A percentile compares a stretch with the other conserved stretches of the same genome.
phyloP scores from a whole-genome alignment of 768 basidiomycete genomes.

The Tricholoma flavovirens region DNA sequence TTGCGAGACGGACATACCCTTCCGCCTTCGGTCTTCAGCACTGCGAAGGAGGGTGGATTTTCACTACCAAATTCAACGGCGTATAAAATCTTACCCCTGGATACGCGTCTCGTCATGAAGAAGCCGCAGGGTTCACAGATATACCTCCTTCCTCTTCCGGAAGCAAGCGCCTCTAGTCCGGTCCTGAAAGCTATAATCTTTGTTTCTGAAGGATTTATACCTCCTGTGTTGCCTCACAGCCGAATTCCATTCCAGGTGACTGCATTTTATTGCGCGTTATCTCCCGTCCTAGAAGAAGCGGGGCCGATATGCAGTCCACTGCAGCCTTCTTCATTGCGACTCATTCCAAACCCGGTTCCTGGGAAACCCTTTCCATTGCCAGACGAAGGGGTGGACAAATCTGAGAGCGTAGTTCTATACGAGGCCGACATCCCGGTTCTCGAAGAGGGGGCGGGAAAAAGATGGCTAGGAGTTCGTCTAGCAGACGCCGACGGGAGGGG shows the following conservation, averaged over 20 bases:
- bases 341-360: constrained; percentile 56
- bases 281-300: constrained; percentile 14
- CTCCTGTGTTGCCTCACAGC: constrained; percentile 44
- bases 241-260: constrained; percentile 39
- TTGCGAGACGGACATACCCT: constrained; percentile 54
- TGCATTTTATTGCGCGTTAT: constrained; percentile 39
- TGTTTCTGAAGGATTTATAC: constrained; percentile 55
- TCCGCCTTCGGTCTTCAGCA: constrained; percentile 22
- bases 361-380: constrained; percentile 59
- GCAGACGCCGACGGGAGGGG: constrained; percentile 47
- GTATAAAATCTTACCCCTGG: constrained; percentile 33
- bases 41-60: constrained; percentile 9
- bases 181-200: constrained; percentile 43
- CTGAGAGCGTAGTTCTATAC: constrained; percentile 65
- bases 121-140: constrained; percentile 37
- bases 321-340: constrained; percentile 44
- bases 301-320: constrained; percentile 32
- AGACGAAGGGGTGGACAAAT: constrained; percentile 65
- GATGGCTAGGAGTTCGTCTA: constrained; percentile 50
- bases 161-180: constrained; percentile 4
- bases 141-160: constrained; percentile 47
- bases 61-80: constrained; percentile 18
- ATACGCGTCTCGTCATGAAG: constrained; percentile 34
- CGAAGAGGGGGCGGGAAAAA: constrained; percentile 3
- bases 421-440: constrained; percentile 37